These are phyloP conservation scores for Cyberlindnera bimundalis DNA, from an alignment of 805 yeast species.

Conservation along the genomic window DNA sequence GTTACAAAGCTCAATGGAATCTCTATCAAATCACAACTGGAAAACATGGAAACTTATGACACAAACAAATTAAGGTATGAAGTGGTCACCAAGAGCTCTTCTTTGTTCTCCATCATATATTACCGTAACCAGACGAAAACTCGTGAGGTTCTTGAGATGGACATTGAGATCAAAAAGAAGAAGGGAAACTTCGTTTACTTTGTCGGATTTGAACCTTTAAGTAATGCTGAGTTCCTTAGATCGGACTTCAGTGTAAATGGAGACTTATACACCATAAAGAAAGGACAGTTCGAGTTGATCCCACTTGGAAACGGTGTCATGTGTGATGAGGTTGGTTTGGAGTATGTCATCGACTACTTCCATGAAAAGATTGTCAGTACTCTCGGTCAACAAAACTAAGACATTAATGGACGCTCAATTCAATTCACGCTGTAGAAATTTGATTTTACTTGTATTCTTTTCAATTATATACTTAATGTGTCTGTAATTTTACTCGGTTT, in stretches of 20 bases:
- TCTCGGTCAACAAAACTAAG: background rate
- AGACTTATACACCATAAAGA: conserved; percentile 6
- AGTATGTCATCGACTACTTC: conserved; percentile 15
- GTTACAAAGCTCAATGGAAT: conserved; percentile 20
- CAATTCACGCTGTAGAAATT: background rate
- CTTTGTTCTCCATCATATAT: conserved; percentile 19
- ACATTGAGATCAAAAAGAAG: conserved; percentile 14
- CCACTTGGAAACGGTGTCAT: conserved; percentile 18
- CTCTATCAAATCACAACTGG: conserved; percentile 1
- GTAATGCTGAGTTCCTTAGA: conserved; percentile 6
- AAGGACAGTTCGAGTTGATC: conserved; percentile 5
- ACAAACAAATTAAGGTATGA: conserved; percentile 15
- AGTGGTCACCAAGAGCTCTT: conserved; percentile 21
- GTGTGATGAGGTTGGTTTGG: conserved; percentile 15
- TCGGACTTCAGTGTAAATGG: conserved; percentile 10
- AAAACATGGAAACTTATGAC: conserved; percentile 5
- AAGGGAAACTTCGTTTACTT: conserved; percentile 8
- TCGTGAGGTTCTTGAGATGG: conserved; percentile 12
- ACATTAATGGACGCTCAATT: background rate
- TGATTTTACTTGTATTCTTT: too few species aligned
- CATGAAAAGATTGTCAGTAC: conserved; percentile 10
- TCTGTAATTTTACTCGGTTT: too few species aligned
- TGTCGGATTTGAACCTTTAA: conserved; percentile 7
- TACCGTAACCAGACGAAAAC: conserved; percentile 10
- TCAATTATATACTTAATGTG: too few species aligned